phyloP scores from a whole-genome alignment of 257 asterid species.

The Fraxinus cuspidata region DNA sequence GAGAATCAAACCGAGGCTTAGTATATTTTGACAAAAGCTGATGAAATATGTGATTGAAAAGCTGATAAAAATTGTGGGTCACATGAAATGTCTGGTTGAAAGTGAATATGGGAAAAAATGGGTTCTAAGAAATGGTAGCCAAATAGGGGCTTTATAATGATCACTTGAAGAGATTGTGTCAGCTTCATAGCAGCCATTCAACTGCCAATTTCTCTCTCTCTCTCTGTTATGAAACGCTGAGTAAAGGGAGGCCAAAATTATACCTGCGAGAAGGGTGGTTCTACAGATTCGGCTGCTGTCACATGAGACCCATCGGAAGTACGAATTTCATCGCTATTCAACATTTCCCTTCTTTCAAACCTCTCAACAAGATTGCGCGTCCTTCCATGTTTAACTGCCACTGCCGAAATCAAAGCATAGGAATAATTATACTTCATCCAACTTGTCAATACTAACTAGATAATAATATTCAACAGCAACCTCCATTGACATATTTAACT shows the following conservation, averaged over 20 bases:
- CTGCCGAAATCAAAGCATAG: conserved; percentile 33
- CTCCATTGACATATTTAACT: conserved; percentile 51
- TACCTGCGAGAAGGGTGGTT: conserved; percentile 9
- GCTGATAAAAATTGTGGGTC: no score
- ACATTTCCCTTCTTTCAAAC: conserved; percentile 43
- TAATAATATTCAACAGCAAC: conserved; percentile 26
- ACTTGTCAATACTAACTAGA: not conserved
- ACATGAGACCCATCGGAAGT: conserved; percentile 19
- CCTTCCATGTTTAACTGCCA: conserved; percentile 50
- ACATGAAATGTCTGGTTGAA: no score
- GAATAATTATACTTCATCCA: conserved; percentile 1
- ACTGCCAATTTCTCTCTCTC: not conserved
- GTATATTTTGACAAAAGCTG: no score
- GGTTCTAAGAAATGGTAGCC: no score
- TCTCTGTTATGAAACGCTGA: not conserved
- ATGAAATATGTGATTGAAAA: no score
- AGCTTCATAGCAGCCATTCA: not conserved
- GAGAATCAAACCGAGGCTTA: no score
- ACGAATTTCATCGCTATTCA: conserved; percentile 26
- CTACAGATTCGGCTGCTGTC: conserved; percentile 23
- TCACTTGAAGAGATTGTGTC: not conserved
- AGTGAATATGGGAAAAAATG: no score
- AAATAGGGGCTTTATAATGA: not conserved
- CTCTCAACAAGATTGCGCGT: conserved; percentile 56
- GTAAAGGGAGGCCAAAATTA: conserved; percentile 4